A percentile compares a stretch with the other conserved stretches of the same genome.
These are phyloP conservation scores for Collybiopsis luxurians DNA, from an alignment of 768 basidiomycete species.

Conservation along the genomic window DNA sequence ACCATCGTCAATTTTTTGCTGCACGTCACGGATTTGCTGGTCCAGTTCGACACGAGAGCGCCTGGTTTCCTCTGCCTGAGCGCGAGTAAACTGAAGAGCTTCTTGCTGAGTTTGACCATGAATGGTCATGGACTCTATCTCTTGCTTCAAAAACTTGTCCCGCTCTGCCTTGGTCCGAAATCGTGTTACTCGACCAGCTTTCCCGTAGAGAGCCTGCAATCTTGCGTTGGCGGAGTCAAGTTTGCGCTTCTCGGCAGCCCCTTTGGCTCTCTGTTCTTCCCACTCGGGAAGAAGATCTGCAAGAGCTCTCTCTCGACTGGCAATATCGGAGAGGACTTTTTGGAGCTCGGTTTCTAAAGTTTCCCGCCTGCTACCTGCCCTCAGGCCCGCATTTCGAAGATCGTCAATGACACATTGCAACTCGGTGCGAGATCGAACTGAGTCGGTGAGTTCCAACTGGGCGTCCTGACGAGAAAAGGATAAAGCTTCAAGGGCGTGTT, in stretches of 20 bases:
- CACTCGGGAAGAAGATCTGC: constrained; percentile 68
- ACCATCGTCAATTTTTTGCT: constrained; percentile 64
- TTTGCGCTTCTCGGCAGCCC: constrained; percentile 54
- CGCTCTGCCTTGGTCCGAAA: constrained; percentile 84
- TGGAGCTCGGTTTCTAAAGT: constrained; percentile 65
- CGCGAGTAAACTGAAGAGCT: constrained; percentile 52
- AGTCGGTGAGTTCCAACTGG: constrained; percentile 82
- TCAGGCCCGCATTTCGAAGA: constrained; percentile 61
- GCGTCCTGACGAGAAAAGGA: constrained; percentile 69
- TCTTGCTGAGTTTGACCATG: constrained; percentile 55
- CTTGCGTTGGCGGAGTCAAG: constrained; percentile 75
- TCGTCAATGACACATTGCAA: constrained; percentile 83
- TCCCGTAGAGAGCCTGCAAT: constrained; percentile 76
- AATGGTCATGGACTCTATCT: constrained; percentile 67
- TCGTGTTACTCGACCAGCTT: constrained; percentile 84
- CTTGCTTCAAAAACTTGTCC: constrained; percentile 77
- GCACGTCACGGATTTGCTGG: constrained; percentile 51
- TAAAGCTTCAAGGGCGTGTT: constrained; percentile 70
- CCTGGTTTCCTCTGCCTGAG: constrained; percentile 47
- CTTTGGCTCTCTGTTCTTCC: constrained; percentile 52
- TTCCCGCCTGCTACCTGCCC: constrained; percentile 61
- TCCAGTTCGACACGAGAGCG: constrained; percentile 56
- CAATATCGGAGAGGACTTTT: constrained; percentile 57
- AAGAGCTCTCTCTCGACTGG: constrained; percentile 59
- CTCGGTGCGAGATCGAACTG: constrained; percentile 81